Base-by-base conservation (phyloP, 2,329 filamentous ascomycete species). In the Colletotrichum falcatum region DNA sequence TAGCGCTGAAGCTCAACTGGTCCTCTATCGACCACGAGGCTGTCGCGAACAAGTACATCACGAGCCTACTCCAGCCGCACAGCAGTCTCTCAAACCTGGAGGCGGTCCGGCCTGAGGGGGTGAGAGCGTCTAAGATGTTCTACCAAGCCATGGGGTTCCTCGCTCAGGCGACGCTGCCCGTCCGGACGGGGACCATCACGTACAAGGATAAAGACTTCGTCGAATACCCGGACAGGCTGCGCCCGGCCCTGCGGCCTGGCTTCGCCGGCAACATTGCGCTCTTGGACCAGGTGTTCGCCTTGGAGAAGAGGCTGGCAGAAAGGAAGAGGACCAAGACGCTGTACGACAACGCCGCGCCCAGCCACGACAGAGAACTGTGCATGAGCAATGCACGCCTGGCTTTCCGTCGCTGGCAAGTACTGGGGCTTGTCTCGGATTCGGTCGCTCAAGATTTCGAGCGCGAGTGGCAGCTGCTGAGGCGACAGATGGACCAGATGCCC, bases 351-450 rank as follows among this genome's bases (percentile, higher is more conserved):
- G 0, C 2, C 4, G 16, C 11, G 3, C 39, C 26, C 0, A 56
- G 28, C 26, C 65, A 67, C n/a, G 14, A 49, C 28, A 63, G 28
- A 16, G 65, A 67, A 39, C 2, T 51, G 42, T 67, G 60, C 7
- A 37, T 67, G 33, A 26, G 23, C 23, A 64, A 67, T 16, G 65
- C 65, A 2, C 33, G 20, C 8, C 30, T 51, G 23, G 51, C 65
- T 16, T 67, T 67, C 23, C 37, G 46, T 11, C 61, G 51, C 14
- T 71, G 68, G 68, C 53, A 16, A 5, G 20, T 53, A 8, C 42
- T 56, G 9, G 68, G 64, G 1, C 18, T n/a, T 3, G 30, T 66
- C 14, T 37, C 37, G 7, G 16, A 3, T 1, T 30, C 56, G 0
- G 9, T 54, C 2, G 48, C 35, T 0, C 16, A 0, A 6, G 60